A percentile compares a stretch with the other conserved stretches of the same genome.
These are phyloP conservation scores for Vicia sativa DNA, from an alignment of 306 rosid genomes.

Conservation along the genomic window DNA sequence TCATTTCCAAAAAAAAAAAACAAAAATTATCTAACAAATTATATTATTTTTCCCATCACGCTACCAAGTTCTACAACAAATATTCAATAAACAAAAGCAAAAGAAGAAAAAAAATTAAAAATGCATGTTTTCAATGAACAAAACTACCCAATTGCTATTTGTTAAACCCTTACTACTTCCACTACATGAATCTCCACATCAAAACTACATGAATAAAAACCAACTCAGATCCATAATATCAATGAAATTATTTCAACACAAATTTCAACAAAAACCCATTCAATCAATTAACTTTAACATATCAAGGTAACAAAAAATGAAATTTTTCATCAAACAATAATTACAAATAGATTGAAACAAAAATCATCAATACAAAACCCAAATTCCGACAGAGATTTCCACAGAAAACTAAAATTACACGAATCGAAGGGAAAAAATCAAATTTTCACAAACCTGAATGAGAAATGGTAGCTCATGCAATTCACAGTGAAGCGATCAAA, in stretches of 20 bases:
- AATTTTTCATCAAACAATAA: slow-evolving; percentile 15
- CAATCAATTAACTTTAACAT: slow-evolving; percentile 4
- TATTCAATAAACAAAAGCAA: not conserved
- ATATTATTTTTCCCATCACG: not conserved
- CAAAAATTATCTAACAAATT: not conserved
- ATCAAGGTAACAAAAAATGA: not conserved
- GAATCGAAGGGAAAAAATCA: slow-evolving; percentile 24
- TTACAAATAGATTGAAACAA: not conserved
- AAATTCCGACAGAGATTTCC: slow-evolving; percentile 32
- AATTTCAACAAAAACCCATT: too few species aligned
- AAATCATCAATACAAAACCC: not conserved
- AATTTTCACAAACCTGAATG: slow-evolving; percentile 36
- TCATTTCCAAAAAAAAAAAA: too few species aligned
- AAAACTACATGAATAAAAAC: slow-evolving; percentile 35
- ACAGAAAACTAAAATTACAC: not conserved
- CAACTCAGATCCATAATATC: slow-evolving; percentile 57
- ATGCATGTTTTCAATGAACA: slow-evolving; percentile 24
- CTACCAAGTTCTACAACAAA: slow-evolving; percentile 12
- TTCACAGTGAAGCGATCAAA: slow-evolving; percentile 35
- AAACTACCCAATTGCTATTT: slow-evolving; percentile 28
- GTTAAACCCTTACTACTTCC: not conserved
- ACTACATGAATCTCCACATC: slow-evolving; percentile 34
- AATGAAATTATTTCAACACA: slow-evolving; percentile 6
- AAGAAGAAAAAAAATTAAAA: not conserved
- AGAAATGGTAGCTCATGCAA: slow-evolving; percentile 56